A percentile compares a stretch with the other conserved stretches of the same genome.
Conservation (phyloP, 2,329 filamentous ascomycete species). For the Dactylellina haptotyla region DNA sequence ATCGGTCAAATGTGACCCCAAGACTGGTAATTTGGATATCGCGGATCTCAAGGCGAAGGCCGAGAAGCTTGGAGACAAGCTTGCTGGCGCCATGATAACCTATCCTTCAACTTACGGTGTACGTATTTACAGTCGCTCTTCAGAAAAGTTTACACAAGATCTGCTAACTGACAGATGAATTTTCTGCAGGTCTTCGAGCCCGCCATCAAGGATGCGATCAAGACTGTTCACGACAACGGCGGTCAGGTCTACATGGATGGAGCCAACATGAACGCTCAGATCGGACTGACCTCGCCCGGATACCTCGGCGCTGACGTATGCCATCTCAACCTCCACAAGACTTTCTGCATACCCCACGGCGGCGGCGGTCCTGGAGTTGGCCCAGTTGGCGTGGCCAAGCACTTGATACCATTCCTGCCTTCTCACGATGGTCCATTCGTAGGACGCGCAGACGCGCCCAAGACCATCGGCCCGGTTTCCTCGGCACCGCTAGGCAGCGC, state of each 20-base stretch:
- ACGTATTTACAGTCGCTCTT: background rate
- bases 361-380: constrained; percentile 93
- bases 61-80: constrained; percentile 82
- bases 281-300: constrained; percentile 91
- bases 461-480: constrained; percentile 75
- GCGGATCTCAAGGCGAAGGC: constrained; percentile 87
- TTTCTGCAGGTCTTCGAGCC: constrained; percentile 77
- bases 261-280: constrained; percentile 98
- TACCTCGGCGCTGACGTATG: constrained; percentile 97
- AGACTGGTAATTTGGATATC: constrained; percentile 89
- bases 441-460: constrained; percentile 65
- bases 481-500: constrained; percentile 88
- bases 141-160: background rate
- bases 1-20: constrained; percentile 86
- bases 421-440: constrained; percentile 71
- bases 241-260: constrained; percentile 99
- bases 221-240: constrained; percentile 84
- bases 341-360: constrained; percentile 97
- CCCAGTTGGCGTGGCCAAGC: constrained; percentile 88
- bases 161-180: background rate
- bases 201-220: constrained; percentile 82
- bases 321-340: constrained; percentile 98
- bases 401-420: constrained; percentile 80
- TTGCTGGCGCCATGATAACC: constrained; percentile 95
- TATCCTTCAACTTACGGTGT: constrained; percentile 93